A percentile compares a stretch with the other conserved stretches of the same genome.
phyloP scores from a whole-genome alignment of 176 grass and related monocot species.

The Triticum aestivum region DNA sequence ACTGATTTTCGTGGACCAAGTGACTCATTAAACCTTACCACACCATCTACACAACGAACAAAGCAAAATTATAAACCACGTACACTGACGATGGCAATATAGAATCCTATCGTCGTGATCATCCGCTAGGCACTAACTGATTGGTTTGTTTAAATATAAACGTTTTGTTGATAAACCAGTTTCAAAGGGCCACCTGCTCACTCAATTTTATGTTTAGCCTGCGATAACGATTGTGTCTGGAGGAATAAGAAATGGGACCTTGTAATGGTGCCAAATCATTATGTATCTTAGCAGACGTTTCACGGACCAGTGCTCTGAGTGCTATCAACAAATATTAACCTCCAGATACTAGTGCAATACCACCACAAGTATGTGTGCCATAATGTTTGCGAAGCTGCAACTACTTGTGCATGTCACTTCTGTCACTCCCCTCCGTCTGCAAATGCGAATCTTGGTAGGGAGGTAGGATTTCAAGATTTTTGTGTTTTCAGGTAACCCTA shows the following conservation, averaged over 20 bases:
- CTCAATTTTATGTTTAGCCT: conserved; percentile 95
- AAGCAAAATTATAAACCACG: background rate
- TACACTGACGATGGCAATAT: background rate
- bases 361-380: background rate
- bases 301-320: background rate
- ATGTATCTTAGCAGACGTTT: conserved; percentile 1
- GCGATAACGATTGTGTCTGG: conserved; percentile 13
- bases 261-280: background rate
- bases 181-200: conserved; percentile 81
- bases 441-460: too few relatives aligned
- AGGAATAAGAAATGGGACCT: background rate
- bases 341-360: background rate
- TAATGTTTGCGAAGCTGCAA: background rate
- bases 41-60: background rate
- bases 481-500: background rate
- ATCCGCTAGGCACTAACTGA: background rate
- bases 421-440: too few relatives aligned
- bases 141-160: conserved; percentile 16
- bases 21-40: background rate
- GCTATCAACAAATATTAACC: background rate
- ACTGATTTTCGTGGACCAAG: background rate
- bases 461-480: background rate
- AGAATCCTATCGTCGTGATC: background rate
- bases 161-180: conserved; percentile 30
- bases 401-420: background rate